Evolutionary conservation across 495 filamentous ascomycete genomes (phyloP).

Genomic region (Symbiotaphrina buchneri): DNA sequence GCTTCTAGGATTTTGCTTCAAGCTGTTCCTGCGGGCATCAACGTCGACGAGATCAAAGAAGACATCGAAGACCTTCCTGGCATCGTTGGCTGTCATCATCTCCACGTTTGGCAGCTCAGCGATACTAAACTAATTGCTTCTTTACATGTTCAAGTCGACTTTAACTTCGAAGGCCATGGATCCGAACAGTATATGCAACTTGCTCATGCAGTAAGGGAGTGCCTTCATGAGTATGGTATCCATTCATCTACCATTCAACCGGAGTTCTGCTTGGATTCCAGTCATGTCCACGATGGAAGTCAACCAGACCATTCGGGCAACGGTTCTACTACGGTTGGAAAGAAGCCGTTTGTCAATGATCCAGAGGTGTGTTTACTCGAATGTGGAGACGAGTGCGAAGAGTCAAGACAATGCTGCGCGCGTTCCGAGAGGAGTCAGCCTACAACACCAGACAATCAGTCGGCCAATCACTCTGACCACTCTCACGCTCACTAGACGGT

Average conservation of each 20-base stretch:
- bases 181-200: constrained; percentile 77
- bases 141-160: constrained; percentile 74
- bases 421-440: constrained; percentile 3
- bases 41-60: constrained; percentile 72
- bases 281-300: constrained; percentile 18
- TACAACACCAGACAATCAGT: no score
- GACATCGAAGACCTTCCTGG: constrained; percentile 73
- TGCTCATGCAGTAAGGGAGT: constrained; percentile 52
- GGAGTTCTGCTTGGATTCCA: constrained; percentile 50
- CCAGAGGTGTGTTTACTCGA: constrained; percentile 55
- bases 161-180: constrained; percentile 45
- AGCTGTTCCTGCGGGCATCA: constrained; percentile 71
- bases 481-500: no score
- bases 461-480: no score
- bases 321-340: not conserved
- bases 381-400: constrained; percentile 63
- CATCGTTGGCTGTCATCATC: constrained; percentile 73
- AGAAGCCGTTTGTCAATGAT: not conserved
- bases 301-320: not conserved
- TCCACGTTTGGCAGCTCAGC: constrained; percentile 94
- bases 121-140: constrained; percentile 84
- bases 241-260: constrained; percentile 97
- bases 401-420: constrained; percentile 49
- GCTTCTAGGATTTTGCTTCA: constrained; percentile 88
- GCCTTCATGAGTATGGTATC: constrained; percentile 87